These are phyloP conservation scores for Claviceps sp. DNA, from an alignment of 2,329 filamentous ascomycete species.

Conservation along the genomic window DNA sequence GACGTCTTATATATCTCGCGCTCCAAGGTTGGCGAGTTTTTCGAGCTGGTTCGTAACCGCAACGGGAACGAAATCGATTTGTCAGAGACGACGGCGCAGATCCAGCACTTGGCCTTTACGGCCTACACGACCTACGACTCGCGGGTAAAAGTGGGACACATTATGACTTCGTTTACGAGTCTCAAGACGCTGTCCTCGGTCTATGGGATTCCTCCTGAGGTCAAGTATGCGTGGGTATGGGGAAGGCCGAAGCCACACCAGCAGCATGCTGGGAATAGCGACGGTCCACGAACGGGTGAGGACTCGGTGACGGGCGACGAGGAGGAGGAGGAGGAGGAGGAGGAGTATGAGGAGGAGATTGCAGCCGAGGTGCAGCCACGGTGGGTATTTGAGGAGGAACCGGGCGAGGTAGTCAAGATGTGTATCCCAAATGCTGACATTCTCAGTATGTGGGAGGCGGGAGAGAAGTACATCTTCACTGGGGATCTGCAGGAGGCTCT, in stretches of 20 bases:
- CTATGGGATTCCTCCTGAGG: constrained; percentile 12
- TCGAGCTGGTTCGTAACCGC: constrained; percentile 1
- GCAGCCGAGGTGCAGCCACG: constrained; percentile 6
- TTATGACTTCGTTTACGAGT: constrained; percentile 8
- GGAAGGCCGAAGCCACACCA: background rate
- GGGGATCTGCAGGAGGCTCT: constrained; percentile 7
- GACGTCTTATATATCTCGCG: constrained; percentile 7
- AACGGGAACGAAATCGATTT: background rate
- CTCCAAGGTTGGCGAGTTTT: constrained; percentile 10
- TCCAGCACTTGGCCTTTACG: constrained; percentile 13
- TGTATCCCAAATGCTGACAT: constrained; percentile 5
- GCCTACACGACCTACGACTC: constrained; percentile 15
- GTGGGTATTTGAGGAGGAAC: constrained; percentile 6
- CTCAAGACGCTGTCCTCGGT: constrained; percentile 11
- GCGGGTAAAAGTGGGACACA: constrained; percentile 6
- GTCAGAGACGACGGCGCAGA: constrained; percentile 3
- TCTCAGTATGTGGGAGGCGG: constrained; percentile 5
- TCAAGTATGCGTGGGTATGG: background rate
- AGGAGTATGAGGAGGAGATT: constrained; percentile 1
- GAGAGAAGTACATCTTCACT: constrained; percentile 9
- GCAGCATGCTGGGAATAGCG: background rate
- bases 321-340: background rate
- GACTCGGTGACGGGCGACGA: background rate
- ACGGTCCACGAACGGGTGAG: background rate
- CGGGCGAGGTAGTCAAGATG: constrained; percentile 8